Evolutionary conservation across 75 land plant genomes (phyloP).

Genomic region (Pinus taeda): DNA sequence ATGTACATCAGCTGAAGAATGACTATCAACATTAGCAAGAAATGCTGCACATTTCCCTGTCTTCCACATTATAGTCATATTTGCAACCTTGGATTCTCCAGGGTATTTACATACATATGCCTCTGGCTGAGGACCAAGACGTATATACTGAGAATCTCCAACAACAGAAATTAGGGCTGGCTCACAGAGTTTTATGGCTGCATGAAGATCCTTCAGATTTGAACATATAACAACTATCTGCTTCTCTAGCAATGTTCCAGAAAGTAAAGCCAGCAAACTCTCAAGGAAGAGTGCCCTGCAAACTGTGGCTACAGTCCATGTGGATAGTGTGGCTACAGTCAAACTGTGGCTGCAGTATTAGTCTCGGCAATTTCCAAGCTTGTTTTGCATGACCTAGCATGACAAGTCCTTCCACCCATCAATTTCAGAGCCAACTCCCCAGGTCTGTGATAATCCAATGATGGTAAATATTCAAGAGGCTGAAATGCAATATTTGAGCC

Average conservation of each 20-base stretch:
- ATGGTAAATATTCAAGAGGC: slow-evolving; percentile 66
- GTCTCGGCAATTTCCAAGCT: slow-evolving; percentile 56
- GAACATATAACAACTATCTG: slow-evolving; percentile 90
- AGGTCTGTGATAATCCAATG: slow-evolving; percentile 59
- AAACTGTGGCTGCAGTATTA: slow-evolving; percentile 62
- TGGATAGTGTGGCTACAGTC: slow-evolving; percentile 56
- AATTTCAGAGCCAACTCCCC: slow-evolving; percentile 32
- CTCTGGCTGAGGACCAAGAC: slow-evolving; percentile 54
- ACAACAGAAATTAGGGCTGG: slow-evolving; percentile 32
- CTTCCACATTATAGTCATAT: slow-evolving; percentile 21
- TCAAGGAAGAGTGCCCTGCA: slow-evolving; percentile 87
- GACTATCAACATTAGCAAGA: slow-evolving; percentile 52
- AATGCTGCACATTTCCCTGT: slow-evolving; percentile 14
- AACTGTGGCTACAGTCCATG: slow-evolving; percentile 85
- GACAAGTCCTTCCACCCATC: slow-evolving; percentile 25
- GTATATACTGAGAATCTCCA: slow-evolving; percentile 33
- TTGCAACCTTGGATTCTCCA: too few species aligned
- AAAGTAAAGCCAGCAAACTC: slow-evolving; percentile 69
- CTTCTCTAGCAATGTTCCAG: slow-evolving; percentile 84
- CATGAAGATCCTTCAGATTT: slow-evolving; percentile 73
- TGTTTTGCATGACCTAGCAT: slow-evolving; percentile 18
- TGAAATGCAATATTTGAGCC: slow-evolving; percentile 57
- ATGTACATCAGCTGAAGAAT: slow-evolving; percentile 59
- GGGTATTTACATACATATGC: slow-evolving; percentile 43
- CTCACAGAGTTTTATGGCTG: slow-evolving; percentile 61